A percentile compares a stretch with the other conserved stretches of the same genome.
Conservation (phyloP, 768 basidiomycete species). For the Tulasnella sp. region DNA sequence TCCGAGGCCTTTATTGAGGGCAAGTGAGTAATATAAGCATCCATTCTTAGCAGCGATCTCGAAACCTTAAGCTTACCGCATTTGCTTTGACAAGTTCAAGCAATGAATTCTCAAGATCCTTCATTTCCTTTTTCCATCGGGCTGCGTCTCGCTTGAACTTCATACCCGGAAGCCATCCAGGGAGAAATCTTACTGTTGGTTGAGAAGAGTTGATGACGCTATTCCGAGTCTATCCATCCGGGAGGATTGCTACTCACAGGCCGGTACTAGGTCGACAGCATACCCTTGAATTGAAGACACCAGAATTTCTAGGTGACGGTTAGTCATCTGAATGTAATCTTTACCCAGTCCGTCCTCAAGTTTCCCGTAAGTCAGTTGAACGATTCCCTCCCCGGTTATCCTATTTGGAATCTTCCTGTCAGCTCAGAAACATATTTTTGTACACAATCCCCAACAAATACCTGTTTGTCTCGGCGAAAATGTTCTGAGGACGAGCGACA, state of each 20-base stretch:
- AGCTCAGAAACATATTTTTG: no score
- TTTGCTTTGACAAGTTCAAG: background rate
- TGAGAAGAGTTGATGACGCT: background rate
- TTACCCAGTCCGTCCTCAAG: background rate
- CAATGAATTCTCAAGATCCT: background rate
- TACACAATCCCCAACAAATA: no score
- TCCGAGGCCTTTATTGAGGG: no score
- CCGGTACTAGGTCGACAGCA: background rate
- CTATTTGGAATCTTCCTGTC: background rate
- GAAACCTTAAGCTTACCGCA: background rate
- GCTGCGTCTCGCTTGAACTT: slow-evolving; percentile 20
- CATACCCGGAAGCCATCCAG: slow-evolving; percentile 28
- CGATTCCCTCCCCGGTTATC: background rate
- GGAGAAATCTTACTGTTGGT: slow-evolving; percentile 24
- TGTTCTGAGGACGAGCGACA: background rate
- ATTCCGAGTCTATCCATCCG: no score
- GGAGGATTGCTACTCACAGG: background rate
- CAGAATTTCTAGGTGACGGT: background rate
- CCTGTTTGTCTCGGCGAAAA: background rate
- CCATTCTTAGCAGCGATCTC: background rate
- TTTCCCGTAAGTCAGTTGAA: background rate
- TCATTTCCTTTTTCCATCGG: background rate
- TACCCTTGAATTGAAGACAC: background rate
- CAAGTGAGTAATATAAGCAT: background rate
- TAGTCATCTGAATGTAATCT: background rate